Conservation (phyloP, 148 eudicot species). For the Rhododendron vialii region DNA sequence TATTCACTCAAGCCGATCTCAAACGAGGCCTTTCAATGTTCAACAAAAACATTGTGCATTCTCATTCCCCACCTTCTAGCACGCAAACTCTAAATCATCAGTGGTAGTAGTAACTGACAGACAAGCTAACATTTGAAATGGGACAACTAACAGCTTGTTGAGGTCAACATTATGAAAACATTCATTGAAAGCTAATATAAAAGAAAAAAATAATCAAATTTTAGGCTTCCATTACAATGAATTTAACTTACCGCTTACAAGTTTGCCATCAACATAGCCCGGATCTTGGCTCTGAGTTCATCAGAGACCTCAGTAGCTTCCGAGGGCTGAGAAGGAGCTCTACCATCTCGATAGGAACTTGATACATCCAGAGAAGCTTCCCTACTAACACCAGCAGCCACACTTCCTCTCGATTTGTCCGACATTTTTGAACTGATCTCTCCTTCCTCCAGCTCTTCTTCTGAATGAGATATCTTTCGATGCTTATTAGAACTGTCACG, state of each 20-base stretch:
- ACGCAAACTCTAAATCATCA: neutral
- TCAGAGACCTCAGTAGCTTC: conserved; percentile 70
- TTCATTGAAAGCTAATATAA: neutral
- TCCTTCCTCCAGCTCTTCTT: conserved; percentile 78
- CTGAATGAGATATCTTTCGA: conserved; percentile 29
- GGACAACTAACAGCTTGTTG: neutral
- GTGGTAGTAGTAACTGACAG: neutral
- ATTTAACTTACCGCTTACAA: conserved; percentile 21
- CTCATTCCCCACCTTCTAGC: neutral
- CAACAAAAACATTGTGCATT: neutral
- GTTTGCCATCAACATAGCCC: conserved; percentile 89
- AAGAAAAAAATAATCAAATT: neutral
- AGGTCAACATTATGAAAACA: neutral
- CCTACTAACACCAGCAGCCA: conserved; percentile 34
- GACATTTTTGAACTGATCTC: conserved; percentile 62
- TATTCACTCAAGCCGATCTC: neutral
- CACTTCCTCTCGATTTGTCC: conserved; percentile 41
- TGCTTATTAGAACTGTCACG: conserved; percentile 27
- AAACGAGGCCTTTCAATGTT: neutral
- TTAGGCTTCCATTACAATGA: neutral
- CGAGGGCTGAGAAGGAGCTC: conserved; percentile 47
- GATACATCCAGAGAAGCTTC: conserved; percentile 50
- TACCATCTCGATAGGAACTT: conserved; percentile 33
- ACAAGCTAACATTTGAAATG: neutral
- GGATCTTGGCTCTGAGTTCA: conserved; percentile 91